Evolutionary conservation across 352 stramenopile species (phyloP), one percentile per base, ranked within the genome.

Genomic region (Thraustochytrium striatum): DNA sequence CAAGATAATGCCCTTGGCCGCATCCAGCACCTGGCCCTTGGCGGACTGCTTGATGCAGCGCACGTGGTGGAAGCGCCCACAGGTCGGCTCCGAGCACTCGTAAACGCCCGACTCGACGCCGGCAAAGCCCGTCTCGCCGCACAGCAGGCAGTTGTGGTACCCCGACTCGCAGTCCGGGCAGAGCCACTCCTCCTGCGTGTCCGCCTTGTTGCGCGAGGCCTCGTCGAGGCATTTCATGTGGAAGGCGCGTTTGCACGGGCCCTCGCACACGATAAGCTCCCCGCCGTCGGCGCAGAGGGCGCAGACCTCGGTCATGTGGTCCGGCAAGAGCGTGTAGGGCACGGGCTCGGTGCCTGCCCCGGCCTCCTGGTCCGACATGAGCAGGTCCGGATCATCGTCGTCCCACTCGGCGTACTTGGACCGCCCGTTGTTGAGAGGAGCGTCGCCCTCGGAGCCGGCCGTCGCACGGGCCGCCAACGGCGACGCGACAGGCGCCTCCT

Each of bases 41-140:
- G 85, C 72, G 47, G 90, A 85, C 52, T 90, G 88, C 1, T 85
- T 83, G n/a, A 96, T 78, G 61, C 91, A 95, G 5, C 87, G 87
- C 70, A 92, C 91, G 84, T 97, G 92, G 85, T 97, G 96, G 78
- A 95, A 97, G n/a, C 92, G 86, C 21, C 92, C 92, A 72, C 92
- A 97, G 80, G 93, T 95, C 28, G 89, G 89, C 73, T 95, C 90
- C 19, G 91, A 92, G 72, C 91, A 96, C 82, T 94, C 90, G 0
- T 89, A 91, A 7, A 96, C 91, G 41, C 91, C 82, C 2, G 68
- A 69, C 81, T 96, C 89, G 0, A 86, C 87, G 35, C 89, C 89
- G 89, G 94, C 93, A 80, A 94, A 89, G 41, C 91, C 91, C 0
- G 94, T 90, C 83, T 94, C 87, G 78, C 92, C 93, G 82, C 92